Conservation (phyloP, 306 rosid species). For the Cercis canadensis region DNA sequence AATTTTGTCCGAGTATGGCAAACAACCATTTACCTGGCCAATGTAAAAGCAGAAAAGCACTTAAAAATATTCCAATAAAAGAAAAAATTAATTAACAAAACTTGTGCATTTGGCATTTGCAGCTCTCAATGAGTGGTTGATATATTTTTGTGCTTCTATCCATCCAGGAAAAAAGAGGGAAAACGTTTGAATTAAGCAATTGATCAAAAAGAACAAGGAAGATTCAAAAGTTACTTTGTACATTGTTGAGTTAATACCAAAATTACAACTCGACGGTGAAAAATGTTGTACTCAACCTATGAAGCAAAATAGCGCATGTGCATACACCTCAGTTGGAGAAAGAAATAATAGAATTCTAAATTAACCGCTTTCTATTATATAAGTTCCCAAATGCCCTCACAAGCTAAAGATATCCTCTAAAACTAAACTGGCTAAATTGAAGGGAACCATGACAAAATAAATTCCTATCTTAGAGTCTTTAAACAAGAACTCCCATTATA, state of each 20-base stretch:
- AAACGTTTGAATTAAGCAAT: slow-evolving; percentile 1
- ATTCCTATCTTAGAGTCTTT: too few relatives aligned
- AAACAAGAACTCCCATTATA: too few relatives aligned
- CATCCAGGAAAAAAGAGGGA: neutral
- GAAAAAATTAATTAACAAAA: slow-evolving; percentile 2
- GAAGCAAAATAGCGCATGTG: neutral
- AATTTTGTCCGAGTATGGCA: slow-evolving; percentile 55
- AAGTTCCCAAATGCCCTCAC: too few relatives aligned
- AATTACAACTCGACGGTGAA: neutral
- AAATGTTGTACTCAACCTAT: neutral
- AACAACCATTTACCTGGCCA: slow-evolving; percentile 62
- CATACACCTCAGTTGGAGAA: too few relatives aligned
- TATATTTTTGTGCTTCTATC: neutral
- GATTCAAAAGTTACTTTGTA: slow-evolving; percentile 2
- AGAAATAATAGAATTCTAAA: too few relatives aligned
- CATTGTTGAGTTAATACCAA: neutral
- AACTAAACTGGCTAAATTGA: too few relatives aligned
- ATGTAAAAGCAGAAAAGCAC: slow-evolving; percentile 15
- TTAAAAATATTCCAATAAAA: slow-evolving; percentile 6
- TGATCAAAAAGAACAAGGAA: slow-evolving; percentile 1
- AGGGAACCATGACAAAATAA: too few relatives aligned
- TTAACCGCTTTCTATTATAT: too few relatives aligned
- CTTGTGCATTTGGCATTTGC: neutral
- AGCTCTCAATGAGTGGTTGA: neutral
- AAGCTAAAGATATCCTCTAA: too few relatives aligned